Evolutionary conservation across 129 eudicot genomes (phyloP).

Genomic region (Helichrysum umbraculigerum): DNA sequence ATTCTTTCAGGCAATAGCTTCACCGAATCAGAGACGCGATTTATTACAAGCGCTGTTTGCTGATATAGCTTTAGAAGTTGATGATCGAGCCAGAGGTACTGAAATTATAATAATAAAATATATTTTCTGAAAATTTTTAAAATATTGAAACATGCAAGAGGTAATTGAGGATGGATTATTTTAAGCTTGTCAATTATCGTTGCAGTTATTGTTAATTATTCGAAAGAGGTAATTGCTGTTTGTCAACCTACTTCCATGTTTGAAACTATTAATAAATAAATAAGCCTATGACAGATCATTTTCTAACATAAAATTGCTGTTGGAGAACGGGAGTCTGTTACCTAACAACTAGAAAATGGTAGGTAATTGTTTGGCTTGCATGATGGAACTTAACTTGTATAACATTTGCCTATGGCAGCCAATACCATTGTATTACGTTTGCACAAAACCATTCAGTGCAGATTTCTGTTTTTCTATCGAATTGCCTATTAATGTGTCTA

Average conservation of each 20-base stretch:
- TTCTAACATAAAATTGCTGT: neutral
- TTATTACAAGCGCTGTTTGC: conserved; percentile 82
- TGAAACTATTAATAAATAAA: neutral
- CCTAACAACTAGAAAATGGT: conserved; percentile 1
- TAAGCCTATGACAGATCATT: neutral
- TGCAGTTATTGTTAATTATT: neutral
- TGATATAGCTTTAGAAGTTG: conserved; percentile 87
- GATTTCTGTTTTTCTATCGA: neutral
- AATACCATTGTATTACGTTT: neutral
- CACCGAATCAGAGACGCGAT: conserved; percentile 76
- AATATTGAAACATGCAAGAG: neutral
- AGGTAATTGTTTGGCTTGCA: neutral
- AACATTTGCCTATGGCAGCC: neutral
- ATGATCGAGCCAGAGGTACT: conserved; percentile 91
- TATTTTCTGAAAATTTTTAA: too few relatives aligned
- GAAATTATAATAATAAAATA: too few relatives aligned
- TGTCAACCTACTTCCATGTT: conserved; percentile 7
- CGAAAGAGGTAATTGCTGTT: neutral
- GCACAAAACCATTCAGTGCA: neutral
- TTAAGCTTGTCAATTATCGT: too few relatives aligned
- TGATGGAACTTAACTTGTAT: conserved; percentile 5
- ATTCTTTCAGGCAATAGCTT: conserved; percentile 63
- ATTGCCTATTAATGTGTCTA: neutral
- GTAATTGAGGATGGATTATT: neutral
- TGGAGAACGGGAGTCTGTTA: neutral